Evolutionary conservation across 306 rosid species (phyloP), one percentile per base, ranked within the genome.

Genomic region (Gillenia trifoliata): DNA sequence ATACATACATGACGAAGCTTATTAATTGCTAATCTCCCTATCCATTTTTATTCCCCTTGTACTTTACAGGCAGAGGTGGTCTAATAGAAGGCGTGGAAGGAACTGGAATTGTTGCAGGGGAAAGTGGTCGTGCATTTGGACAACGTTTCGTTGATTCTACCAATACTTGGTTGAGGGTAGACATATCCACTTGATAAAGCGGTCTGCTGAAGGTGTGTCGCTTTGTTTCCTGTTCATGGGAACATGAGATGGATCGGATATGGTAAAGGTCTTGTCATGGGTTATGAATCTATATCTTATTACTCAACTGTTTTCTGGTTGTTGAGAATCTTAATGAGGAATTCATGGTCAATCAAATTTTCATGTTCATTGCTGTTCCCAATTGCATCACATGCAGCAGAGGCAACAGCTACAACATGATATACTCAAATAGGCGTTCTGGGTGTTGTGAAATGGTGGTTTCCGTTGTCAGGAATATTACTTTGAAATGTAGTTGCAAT

Each of bases 41-140:
- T 91, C 98, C 73, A 87, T 15, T 85, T 93, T 93, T 79, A 85
- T 84, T 87, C 98, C 83, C 78, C 91, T 93, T 9, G 91, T 70
- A 83, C 87, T 79, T 91, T 31, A 85, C 71, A 6, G 85, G 82
- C 28, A 92, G 87, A 63, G 76, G 83, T 63, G 77, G 88, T 66
- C 79, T 88, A 38, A 70, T 56, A 41, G 88, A 34, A 45, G 77
- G 38, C 3, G 64, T 45, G 34, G 89, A 75, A 38, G 93, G 78
- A 75, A 76, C 64, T 50, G 90, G 76, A 73, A 76, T 60, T 23
- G 40, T 63, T 25, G 63, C 69, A 65, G 81, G 73, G 20, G 68
- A 66, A 67, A 88, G 81, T 75, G 55, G 80, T 77, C 87, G 79
- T 38, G 79, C 87, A 71, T 77, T 63, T 30, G 89, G 66, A 70